Base-by-base conservation (phyloP, 495 filamentous ascomycete species). In the Ascobolus immersus region DNA sequence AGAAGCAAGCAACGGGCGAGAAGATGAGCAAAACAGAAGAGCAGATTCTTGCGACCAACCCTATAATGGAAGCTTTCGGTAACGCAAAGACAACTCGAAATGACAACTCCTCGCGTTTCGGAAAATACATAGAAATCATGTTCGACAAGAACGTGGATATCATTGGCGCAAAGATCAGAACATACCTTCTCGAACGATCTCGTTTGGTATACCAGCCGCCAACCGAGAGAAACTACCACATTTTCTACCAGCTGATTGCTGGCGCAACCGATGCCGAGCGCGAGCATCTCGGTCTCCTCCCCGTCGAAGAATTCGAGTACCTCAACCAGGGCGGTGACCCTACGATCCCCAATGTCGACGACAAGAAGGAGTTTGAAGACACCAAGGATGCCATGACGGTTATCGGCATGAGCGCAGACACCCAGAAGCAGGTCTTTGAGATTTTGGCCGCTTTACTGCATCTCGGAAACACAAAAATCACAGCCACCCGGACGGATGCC, bases 91-190 rank as follows among this genome's bases (percentile, higher is more conserved):
- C 86, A 3, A 94, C 89, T 1, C 65, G 86, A 42, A 99, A 99
- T 55, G 89, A 99, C 58, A 99, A 99, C 55, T 99, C 86, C 4
- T 93, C 84, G 13, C 70, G 86, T 38, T 99, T 99, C 52, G 86
- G 86, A 43, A 99, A 99, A 61, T 99, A 99, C 49, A 93, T 99
- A 42, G 86, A 99, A 54, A 99, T 99, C 43, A 79, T 99, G 77
- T 99, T 99, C 48, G 79, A 94, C 57, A 71, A 74, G 38, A 69
- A 69, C 42, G 90, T 80, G 35, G 86, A 91, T 48, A 99, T 99
- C 50, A 90, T 99, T 45, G 86, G 86, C 37, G 86, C 86, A 19
- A 84, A 82, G 58, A 94, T 99, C 43, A 61, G 86, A 42, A 93
- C 82, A 22, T 99, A 94, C 52, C 61, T 99, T 32, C 58, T 99